Evolutionary conservation across 257 asterid species (phyloP).

Genomic region (Solanum bulbocastanum): DNA sequence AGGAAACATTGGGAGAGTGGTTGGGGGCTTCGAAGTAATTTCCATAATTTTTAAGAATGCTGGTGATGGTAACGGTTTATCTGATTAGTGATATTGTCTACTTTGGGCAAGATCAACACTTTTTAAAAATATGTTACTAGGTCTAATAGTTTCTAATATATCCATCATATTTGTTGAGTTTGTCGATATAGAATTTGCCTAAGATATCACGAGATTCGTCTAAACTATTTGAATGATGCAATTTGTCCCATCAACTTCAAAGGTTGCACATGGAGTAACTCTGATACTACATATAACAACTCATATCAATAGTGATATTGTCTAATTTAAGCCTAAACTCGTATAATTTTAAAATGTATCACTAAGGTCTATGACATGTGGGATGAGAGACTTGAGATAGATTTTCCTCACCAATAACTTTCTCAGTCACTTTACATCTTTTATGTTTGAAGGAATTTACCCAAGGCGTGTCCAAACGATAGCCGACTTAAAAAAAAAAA

Average conservation of each 20-base stretch:
- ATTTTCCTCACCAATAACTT: no score
- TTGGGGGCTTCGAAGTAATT: background rate
- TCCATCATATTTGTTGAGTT: background rate
- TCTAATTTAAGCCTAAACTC: background rate
- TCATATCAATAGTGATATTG: background rate
- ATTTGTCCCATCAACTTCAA: background rate
- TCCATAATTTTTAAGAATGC: background rate
- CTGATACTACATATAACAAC: background rate
- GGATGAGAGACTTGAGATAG: no score
- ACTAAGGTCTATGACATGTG: background rate
- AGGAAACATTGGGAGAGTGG: background rate
- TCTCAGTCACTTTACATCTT: no score
- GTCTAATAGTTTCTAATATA: background rate
- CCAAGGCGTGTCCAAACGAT: no score
- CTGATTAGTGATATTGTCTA: background rate
- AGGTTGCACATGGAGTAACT: background rate
- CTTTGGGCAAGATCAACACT: background rate
- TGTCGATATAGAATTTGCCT: background rate
- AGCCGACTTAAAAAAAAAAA: fast-evolving
- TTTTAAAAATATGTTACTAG: background rate
- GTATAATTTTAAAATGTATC: background rate
- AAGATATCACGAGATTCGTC: background rate
- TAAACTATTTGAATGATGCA: background rate
- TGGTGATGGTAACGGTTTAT: background rate
- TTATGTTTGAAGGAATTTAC: no score